A percentile compares a stretch with the other conserved stretches of the same genome.
Conservation (phyloP, 192 early-diverging fungal genomes). For the Coemansia sp. region DNA sequence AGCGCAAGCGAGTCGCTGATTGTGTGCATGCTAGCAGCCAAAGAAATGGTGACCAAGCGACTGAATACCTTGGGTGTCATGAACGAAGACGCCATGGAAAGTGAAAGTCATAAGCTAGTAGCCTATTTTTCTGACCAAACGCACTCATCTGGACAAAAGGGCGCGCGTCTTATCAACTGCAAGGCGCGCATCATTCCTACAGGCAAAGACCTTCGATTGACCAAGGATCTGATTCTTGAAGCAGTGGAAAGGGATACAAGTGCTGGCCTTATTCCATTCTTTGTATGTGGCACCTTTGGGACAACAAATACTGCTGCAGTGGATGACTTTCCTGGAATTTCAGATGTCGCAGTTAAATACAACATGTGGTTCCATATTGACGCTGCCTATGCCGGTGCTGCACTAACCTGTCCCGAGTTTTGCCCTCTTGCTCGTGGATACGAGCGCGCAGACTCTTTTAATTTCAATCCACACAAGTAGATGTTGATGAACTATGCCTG, state of each 20-base stretch:
- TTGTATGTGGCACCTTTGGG: constrained; percentile 60
- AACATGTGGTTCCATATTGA: constrained; percentile 63
- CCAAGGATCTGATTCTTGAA: constrained; percentile 40
- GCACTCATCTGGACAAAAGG: constrained; percentile 57
- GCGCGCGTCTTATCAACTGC: constrained; percentile 49
- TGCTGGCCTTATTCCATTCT: constrained; percentile 60
- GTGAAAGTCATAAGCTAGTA: constrained; percentile 38
- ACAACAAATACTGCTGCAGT: constrained; percentile 57
- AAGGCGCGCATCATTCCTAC: constrained; percentile 31
- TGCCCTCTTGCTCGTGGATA: constrained; percentile 44
- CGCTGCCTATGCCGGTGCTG: constrained; percentile 61
- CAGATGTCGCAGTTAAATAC: constrained; percentile 35
- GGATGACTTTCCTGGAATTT: constrained; percentile 57
- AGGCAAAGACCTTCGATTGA: constrained; percentile 36
- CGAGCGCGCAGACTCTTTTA: constrained; percentile 59
- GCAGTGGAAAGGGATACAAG: constrained; percentile 51
- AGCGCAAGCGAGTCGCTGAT: constrained; percentile 58
- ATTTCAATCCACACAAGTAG: constrained; percentile 65
- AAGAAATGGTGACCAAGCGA: constrained; percentile 46
- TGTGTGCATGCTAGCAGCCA: constrained; percentile 58
- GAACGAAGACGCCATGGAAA: constrained; percentile 26
- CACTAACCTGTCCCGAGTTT: constrained; percentile 58
- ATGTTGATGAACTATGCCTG: constrained; percentile 64
- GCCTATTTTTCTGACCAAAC: constrained; percentile 64
- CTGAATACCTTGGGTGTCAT: constrained; percentile 12